These are phyloP conservation scores for Boletus rubroflammeus DNA, from an alignment of 768 basidiomycete genomes.

Conservation along the genomic window DNA sequence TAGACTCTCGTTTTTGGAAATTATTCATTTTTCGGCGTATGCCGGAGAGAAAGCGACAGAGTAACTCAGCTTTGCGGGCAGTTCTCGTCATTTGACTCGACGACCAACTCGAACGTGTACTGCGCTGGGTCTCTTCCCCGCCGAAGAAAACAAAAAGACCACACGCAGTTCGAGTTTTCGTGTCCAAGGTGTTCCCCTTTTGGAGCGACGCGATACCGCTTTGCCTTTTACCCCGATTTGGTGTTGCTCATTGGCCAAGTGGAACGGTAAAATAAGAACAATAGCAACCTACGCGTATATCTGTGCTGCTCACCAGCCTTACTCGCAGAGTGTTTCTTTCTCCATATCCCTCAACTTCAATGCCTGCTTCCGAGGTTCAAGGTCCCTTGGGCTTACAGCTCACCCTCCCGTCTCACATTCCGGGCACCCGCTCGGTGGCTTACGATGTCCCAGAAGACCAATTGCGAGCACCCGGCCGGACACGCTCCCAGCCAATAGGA, in stretches of 20 bases:
- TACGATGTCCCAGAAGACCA: slow-evolving; percentile 10
- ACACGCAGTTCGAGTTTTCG: neutral
- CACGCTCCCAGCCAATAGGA: slow-evolving; percentile 21
- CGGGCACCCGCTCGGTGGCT: slow-evolving; percentile 6
- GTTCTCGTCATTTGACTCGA: slow-evolving; percentile 3
- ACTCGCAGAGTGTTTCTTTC: neutral
- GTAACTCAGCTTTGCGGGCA: slow-evolving; percentile 8
- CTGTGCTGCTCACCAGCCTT: neutral
- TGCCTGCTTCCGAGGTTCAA: slow-evolving; percentile 24
- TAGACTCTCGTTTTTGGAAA: neutral
- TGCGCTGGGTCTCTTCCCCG: neutral
- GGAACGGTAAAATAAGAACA: slow-evolving; percentile 13
- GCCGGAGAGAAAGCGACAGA: slow-evolving; percentile 14
- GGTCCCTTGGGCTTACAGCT: slow-evolving; percentile 20
- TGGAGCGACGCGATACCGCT: slow-evolving; percentile 2
- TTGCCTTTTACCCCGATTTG: slow-evolving; percentile 21
- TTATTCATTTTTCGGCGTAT: slow-evolving; percentile 17
- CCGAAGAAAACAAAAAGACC: neutral
- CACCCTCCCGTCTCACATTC: slow-evolving; percentile 12
- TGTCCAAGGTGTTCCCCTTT: neutral
- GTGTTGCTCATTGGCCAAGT: slow-evolving; percentile 3
- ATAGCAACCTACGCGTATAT: slow-evolving; percentile 6
- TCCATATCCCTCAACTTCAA: neutral
- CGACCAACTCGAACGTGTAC: slow-evolving; percentile 5
- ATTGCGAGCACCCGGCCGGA: slow-evolving; percentile 8